These are phyloP conservation scores for Tuber calosporum DNA, from an alignment of 495 filamentous ascomycete species.

Conservation along the genomic window DNA sequence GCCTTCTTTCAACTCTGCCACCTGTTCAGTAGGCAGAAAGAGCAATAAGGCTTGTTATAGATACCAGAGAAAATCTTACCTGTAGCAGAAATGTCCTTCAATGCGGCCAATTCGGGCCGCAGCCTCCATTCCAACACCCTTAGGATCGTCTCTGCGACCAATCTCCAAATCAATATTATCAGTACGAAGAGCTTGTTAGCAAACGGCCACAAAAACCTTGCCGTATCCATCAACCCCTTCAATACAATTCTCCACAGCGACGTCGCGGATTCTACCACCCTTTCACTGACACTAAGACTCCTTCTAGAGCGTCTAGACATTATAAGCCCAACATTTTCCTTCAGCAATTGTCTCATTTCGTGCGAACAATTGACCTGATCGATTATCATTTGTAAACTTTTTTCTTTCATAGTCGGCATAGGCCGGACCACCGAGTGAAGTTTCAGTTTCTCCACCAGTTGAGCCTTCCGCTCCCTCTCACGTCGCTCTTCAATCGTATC, in stretches of 20 bases:
- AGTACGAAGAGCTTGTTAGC: slow-evolving; percentile 66
- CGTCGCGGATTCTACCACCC: slow-evolving; percentile 87
- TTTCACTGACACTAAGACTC: slow-evolving; percentile 83
- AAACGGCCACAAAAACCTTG: slow-evolving; percentile 70
- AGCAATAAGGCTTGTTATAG: neutral
- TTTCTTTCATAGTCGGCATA: slow-evolving; percentile 71
- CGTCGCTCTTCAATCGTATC: slow-evolving; percentile 49
- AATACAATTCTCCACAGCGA: slow-evolving; percentile 69
- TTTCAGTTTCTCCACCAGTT: slow-evolving; percentile 80
- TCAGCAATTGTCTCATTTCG: slow-evolving; percentile 74
- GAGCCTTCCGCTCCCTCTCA: slow-evolving; percentile 50
- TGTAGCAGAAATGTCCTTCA: slow-evolving; percentile 93
- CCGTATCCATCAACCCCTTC: slow-evolving; percentile 62
- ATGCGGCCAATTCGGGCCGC: slow-evolving; percentile 67
- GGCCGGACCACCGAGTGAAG: slow-evolving; percentile 76
- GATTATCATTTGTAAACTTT: slow-evolving; percentile 69
- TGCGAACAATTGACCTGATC: slow-evolving; percentile 95
- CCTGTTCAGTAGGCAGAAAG: slow-evolving; percentile 4
- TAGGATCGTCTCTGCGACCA: slow-evolving; percentile 72
- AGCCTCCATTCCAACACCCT: slow-evolving; percentile 80
- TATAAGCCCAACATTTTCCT: slow-evolving; percentile 78
- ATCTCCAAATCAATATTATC: slow-evolving; percentile 69
- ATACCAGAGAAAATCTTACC: slow-evolving; percentile 21
- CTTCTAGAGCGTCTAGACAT: slow-evolving; percentile 66
- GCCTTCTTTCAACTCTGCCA: neutral